Base-by-base conservation (phyloP, 371 early-diverging fungal genomes). In the Thermomucor indicae-seudaticae region DNA sequence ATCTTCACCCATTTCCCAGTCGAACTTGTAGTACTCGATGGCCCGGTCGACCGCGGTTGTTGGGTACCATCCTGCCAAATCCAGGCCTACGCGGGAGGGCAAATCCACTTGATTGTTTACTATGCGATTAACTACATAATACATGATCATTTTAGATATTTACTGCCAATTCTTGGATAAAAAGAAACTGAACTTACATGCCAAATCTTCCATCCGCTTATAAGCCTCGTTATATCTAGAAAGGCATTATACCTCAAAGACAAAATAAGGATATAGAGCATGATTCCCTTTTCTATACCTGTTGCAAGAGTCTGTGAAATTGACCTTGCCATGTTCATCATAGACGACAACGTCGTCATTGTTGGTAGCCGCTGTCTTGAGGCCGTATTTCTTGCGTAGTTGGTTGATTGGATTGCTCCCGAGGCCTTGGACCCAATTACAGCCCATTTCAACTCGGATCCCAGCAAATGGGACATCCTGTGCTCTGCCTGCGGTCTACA, bases 391-490 rank as follows among this genome's bases (percentile, higher is more conserved):
- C 41, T 63, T 35, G 5, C 67, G 61, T 8, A 75, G 52, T 27
- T 62, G 47, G 23, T 71, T 62, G 48, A 75, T 51, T 10, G 72
- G 76, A 19, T 75, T 75, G 1, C 59, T 53, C 3, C 76, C 76
- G 2, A 75, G 37, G n/a, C 70, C 76, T 53, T 75, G 76, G 20
- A 75, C 76, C 76, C 76, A 75, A 29, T 75, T 75, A 38, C 72
- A 71, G 8, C 76, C 76, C 12, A 67, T 19, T 49, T 75, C 76
- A 39, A 75, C 55, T 20, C 55, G 51, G 11, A 53, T 43, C 30
- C 54, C 64, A 6, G 60, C 72, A 56, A 75, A 72, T 3, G 53
- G 53, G 7, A 49, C 57, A 51, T 69, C 50, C 54, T 72, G 72
- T 16, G 72, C 70, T 48, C 76, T 57, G 5, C 74, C 70, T 70